Evolutionary conservation across 2,329 filamentous ascomycete species (phyloP), one percentile per base, ranked within the genome.

Genomic region (Hymenoscyphus fraxineus): DNA sequence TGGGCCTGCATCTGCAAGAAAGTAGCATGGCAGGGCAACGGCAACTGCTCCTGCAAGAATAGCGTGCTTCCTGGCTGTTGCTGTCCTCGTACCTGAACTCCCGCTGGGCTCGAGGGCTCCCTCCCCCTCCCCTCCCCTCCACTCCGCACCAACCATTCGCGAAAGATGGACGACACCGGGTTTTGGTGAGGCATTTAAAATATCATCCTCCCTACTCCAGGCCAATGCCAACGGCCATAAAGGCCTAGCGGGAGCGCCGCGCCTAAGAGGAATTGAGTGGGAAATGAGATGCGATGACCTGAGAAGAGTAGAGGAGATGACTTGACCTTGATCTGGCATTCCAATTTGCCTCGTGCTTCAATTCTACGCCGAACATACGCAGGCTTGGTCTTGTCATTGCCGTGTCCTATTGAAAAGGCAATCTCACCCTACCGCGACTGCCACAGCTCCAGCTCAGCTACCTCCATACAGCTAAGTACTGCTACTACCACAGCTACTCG

Each of bases 151-250:
- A 54, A 54, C 19, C 47, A 54, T 27, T 54, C 44, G 35, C 19
- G 47, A 27, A 19, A 10, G 44, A 19, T 51, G 44, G 44, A 51
- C 44, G 35, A 35, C 7, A 27, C 10, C 22, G 19, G 6, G 22
- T 22, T 22, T 54, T 54, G 47, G 47, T 54, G 47, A 54, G 47
- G 47, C 9, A 54, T 54, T 54, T 54, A 54, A 54, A 51, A 54
- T 54, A 54, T 27, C 27, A 27, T 27, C 47, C 47, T 5, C 13
- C 47, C 12, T 35, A 35, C 35, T 35, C 35, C 35, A 35, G 35
- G 4, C 35, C 35, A 35, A 35, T 6, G 47, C 47, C 10, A 54
- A 27, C 47, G 47, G n/a, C 47, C 47, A 54, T 54, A 54, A 44
- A 54, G 22, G 27, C 47, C 47, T 54, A 54, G 47, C 47, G 9